phyloP scores from a whole-genome alignment of 371 early-diverging fungal genomes.

The Sanchytrium tribonematis region DNA sequence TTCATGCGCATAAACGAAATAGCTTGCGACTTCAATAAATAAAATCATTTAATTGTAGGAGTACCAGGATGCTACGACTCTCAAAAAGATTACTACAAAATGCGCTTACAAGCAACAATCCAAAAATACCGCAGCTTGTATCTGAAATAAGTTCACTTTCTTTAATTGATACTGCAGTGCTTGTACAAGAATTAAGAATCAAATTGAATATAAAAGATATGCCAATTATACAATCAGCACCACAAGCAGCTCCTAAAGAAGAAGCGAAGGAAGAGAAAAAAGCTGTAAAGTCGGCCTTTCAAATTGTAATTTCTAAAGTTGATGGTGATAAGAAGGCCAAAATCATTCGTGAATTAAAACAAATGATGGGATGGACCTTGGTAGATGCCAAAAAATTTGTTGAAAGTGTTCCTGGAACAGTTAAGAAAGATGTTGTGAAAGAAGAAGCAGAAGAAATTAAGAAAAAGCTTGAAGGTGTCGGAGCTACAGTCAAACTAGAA shows the following conservation, averaged over 20 bases:
- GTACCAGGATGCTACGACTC: too few relatives aligned
- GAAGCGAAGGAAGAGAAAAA: constrained; percentile 38
- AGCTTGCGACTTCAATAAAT: too few relatives aligned
- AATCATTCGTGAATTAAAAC: constrained; percentile 88
- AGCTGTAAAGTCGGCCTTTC: constrained; percentile 71
- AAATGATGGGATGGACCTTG: too few relatives aligned
- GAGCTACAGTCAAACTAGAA: constrained; percentile 70
- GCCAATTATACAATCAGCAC: too few relatives aligned
- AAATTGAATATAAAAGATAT: too few relatives aligned
- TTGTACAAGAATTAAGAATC: constrained; percentile 65
- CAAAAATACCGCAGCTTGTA: constrained; percentile 52
- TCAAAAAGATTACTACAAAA: too few relatives aligned
- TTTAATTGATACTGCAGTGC: constrained; percentile 61
- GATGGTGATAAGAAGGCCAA: constrained; percentile 84
- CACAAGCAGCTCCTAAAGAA: too few relatives aligned
- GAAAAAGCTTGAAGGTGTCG: constrained; percentile 67
- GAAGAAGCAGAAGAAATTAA: constrained; percentile 92
- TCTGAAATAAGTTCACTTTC: constrained; percentile 60
- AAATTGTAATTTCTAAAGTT: constrained; percentile 75
- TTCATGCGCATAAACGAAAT: too few relatives aligned
- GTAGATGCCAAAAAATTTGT: constrained; percentile 81
- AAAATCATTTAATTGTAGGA: too few relatives aligned
- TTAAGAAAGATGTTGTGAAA: constrained; percentile 64
- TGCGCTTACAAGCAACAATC: too few relatives aligned
- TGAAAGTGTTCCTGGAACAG: constrained; percentile 76